Percentiles rank a stretch among this genome's conserved stretches.
These are phyloP conservation scores for Achaetomiella virescens DNA, from an alignment of 495 filamentous ascomycete genomes.

Conservation along the genomic window DNA sequence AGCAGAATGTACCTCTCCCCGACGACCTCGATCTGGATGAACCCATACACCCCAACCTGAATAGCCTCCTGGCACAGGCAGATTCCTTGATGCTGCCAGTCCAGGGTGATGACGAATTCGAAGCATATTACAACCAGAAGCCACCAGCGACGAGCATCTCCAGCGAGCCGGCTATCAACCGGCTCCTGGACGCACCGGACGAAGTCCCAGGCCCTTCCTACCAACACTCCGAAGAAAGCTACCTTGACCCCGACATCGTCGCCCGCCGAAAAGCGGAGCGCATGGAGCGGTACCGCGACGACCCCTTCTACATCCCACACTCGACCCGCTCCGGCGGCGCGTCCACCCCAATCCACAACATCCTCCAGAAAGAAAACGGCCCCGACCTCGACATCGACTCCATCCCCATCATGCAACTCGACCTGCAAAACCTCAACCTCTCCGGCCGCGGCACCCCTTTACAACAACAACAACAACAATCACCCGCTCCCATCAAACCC, in stretches of 20 bases:
- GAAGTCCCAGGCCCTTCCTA: slow-evolving; percentile 57
- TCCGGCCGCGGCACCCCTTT: background rate
- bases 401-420: slow-evolving; percentile 90
- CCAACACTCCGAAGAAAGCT: slow-evolving; percentile 54
- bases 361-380: slow-evolving; percentile 60
- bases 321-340: slow-evolving; percentile 42
- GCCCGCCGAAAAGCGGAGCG: slow-evolving; percentile 62
- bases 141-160: slow-evolving; percentile 35
- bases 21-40: slow-evolving; percentile 64
- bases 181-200: slow-evolving; percentile 38
- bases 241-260: slow-evolving; percentile 56
- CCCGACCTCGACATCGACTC: slow-evolving; percentile 81
- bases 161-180: slow-evolving; percentile 48
- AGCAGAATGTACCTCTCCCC: slow-evolving; percentile 80
- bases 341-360: slow-evolving; percentile 66
- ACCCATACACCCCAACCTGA: slow-evolving; percentile 73
- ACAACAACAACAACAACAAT: slow-evolving; percentile 2
- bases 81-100: slow-evolving; percentile 48
- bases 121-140: slow-evolving; percentile 65
- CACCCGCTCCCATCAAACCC: slow-evolving; percentile 20
- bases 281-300: slow-evolving; percentile 74
- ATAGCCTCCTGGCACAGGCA: slow-evolving; percentile 53
- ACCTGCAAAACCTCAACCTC: slow-evolving; percentile 50
- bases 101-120: slow-evolving; percentile 56
- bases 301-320: slow-evolving; percentile 86